Base-by-base conservation (phyloP, 2,329 filamentous ascomycete species). In the Alternaria consortialis region DNA sequence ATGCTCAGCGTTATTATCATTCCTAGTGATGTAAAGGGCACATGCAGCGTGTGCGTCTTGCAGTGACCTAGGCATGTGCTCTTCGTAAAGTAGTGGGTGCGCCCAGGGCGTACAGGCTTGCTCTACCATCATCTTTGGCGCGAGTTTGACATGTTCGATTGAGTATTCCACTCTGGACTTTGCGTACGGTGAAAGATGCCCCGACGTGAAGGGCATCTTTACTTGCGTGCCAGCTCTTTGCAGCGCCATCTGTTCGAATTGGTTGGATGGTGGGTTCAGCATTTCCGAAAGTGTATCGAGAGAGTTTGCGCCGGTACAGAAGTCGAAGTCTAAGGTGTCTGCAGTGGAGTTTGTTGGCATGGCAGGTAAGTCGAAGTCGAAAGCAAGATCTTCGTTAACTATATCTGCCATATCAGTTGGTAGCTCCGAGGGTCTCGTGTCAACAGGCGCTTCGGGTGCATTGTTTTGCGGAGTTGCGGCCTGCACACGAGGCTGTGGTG, bases 1-100 rank as follows among this genome's bases (percentile, higher is more conserved):
- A 25, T 85, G 71, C 9, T 79, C 76, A 0, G 80, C 72, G 64
- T 88, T 88, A 17, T 70, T 66, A 0, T 78, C 62, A 47, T 83
- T 87, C 63, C 82, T 85, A 9, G 82, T 77, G 43, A 83, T 74
- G 65, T 85, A 86, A 0, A 88, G 73, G 1, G 84, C 84, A 67
- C 85, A 87, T 27, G 82, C 81, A 4, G 85, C 80, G 60, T 84
- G 77, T 0, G 83, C 85, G 63, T 87, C 85, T 77, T 86, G 82
- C 67, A 88, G 81, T 0, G 72, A 77, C 31, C 74, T 74, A 1
- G 86, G 86, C 84, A 87, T 86, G 8, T 70, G 57, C 2, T 83
- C 78, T n/a, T 76, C 76, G 60, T 86, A 87, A 0, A 88, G 75
- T n/a, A 77, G 70, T 0, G 77, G 76, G 63, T 88, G 86, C 31